Percentiles rank a stretch among this genome's conserved stretches.
Evolutionary conservation across 2,329 filamentous ascomycete genomes (phyloP).

Genomic region (Epichloe typhina): DNA sequence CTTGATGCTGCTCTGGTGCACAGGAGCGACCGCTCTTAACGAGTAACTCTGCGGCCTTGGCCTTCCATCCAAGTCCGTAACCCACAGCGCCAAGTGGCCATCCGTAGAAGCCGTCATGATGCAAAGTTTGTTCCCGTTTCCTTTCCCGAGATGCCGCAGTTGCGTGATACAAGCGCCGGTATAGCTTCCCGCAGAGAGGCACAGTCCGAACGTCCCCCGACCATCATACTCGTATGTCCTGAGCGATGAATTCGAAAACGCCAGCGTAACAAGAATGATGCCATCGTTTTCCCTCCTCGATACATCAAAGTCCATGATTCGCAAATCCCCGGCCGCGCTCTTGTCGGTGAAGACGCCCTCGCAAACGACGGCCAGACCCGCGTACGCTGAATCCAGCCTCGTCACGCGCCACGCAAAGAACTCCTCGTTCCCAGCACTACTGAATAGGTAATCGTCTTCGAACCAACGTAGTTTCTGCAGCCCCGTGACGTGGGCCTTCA

Average conservation of each 20-base stretch:
- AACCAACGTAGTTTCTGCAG: slow-evolving; percentile 74
- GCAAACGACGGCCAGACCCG: slow-evolving; percentile 40
- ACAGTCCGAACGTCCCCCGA: slow-evolving; percentile 29
- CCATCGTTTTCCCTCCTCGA: slow-evolving; percentile 11
- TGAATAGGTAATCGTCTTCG: slow-evolving; percentile 60
- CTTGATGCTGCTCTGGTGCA: slow-evolving; percentile 80
- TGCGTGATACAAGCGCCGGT: slow-evolving; percentile 68
- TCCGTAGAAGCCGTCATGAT: slow-evolving; percentile 69
- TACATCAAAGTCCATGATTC: slow-evolving; percentile 70
- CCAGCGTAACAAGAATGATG: slow-evolving; percentile 44
- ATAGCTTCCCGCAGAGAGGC: slow-evolving; percentile 42
- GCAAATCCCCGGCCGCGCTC: slow-evolving; percentile 48
- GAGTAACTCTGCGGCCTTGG: slow-evolving; percentile 9
- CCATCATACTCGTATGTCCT: slow-evolving; percentile 42
- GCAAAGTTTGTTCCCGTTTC: slow-evolving; percentile 13
- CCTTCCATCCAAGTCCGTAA: slow-evolving; percentile 8
- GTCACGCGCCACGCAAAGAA: slow-evolving; percentile 71
- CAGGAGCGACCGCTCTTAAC: slow-evolving; percentile 22
- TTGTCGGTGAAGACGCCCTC: slow-evolving; percentile 41
- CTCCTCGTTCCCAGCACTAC: slow-evolving; percentile 77
- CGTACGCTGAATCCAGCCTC: slow-evolving; percentile 34
- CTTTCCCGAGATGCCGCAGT: slow-evolving; percentile 27
- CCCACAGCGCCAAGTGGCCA: slow-evolving; percentile 44
- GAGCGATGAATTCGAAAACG: slow-evolving; percentile 72
- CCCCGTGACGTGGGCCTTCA: slow-evolving; percentile 71